Evolutionary conservation across 805 yeast species (phyloP), one percentile per base, ranked within the genome.

Genomic region (Sugiyamaella mastotermitis): DNA sequence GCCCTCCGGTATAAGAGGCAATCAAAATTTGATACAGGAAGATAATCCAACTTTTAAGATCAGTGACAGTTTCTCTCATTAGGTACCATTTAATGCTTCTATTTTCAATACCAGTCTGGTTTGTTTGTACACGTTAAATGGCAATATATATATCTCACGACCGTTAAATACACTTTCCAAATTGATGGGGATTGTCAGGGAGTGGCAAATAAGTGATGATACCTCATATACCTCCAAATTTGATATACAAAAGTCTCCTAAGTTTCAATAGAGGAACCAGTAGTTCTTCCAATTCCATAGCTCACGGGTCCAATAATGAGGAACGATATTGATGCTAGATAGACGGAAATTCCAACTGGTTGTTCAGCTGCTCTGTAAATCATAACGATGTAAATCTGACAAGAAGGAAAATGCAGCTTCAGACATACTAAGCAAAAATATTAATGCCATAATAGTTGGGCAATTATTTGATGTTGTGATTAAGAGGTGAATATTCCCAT

Each of bases 181-280:
- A 61, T 65, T 0, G 75, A 55, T n/a, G 82, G 82, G 51, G 74
- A 71, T 41, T 69, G 65, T 26, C 82, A 82, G 49, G 73, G 74
- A 13, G 65, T 31, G 43, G 64, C 61, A 22, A 34, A 34, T 5
- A 34, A 25, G 4, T 59, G 33, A 2, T 64, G 21, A 1, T 66
- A 35, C 48, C 48, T 41, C 6, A 53, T 34, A 74, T 49, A 3
- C 64, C 57, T 30, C 76, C 76, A 48, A 71, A 40, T 14, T 37
- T 76, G 48, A 72, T 60, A 42, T 69, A 58, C 42, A 71, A 70
- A 38, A 72, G 71, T 47, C 64, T 61, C 77, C 76, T n/a, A 72
- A 10, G 71, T 57, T 3, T 47, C 50, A 38, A 67, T 47, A 2
- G 46, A 42, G 2, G 55, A 50, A 35, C 64, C 59, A 39, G 66